phyloP scores from a whole-genome alignment of 2,329 filamentous ascomycete genomes.

The Colletotrichum cordylinicola region DNA sequence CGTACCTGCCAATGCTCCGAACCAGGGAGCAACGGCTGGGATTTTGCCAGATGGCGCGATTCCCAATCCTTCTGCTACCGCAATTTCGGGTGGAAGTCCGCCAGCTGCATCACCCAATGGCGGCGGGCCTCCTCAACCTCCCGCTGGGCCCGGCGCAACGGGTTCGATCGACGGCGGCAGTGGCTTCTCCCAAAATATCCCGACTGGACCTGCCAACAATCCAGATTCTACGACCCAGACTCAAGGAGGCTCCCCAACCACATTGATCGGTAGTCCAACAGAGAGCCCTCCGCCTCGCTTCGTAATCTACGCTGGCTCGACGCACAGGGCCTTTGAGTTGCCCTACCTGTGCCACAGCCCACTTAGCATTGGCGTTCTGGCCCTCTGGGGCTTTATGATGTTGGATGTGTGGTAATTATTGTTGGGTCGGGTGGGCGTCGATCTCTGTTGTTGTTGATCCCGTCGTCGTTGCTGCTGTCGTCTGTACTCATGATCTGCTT shows the following conservation, averaged over 20 bases:
- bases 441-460: neutral
- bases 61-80: neutral
- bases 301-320: neutral
- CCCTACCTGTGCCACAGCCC: neutral
- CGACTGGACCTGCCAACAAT: neutral
- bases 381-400: neutral
- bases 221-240: neutral
- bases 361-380: neutral
- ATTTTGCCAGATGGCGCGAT: neutral
- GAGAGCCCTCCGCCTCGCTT: neutral
- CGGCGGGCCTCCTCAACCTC: neutral
- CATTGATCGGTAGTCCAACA: neutral
- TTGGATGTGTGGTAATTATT: neutral
- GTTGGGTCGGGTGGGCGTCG: neutral
- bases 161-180: neutral
- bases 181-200: neutral
- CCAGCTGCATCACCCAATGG: neutral
- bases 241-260: neutral
- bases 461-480: neutral
- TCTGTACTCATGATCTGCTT: neutral
- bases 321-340: neutral
- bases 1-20: neutral
- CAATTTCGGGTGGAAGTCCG: neutral
- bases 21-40: neutral
- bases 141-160: neutral